Evolutionary conservation across 768 basidiomycete species (phyloP), one percentile per base, ranked within the genome.

Genomic region (Fistulinella prunicolor): DNA sequence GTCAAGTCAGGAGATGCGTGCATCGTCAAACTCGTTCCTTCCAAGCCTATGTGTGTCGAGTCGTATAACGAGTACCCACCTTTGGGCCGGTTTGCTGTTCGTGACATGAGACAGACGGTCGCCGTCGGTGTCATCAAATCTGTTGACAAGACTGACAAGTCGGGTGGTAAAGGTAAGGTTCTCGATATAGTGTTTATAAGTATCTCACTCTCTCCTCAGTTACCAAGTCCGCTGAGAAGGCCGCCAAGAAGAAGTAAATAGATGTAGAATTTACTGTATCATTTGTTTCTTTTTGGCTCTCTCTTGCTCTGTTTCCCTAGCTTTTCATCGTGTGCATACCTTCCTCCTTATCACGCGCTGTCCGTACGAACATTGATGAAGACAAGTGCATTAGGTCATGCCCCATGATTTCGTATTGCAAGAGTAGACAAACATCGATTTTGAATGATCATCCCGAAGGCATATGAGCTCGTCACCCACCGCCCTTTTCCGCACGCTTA

Each of bases 71-170:
- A 94, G 73, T 99, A 97, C 78, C 95, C 96, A 62, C 96, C 96
- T 73, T 87, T 99, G 58, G 95, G 96, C 80, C 94, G 95, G 72
- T 95, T 95, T 77, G 94, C 94, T 65, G 94, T 96, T 72, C 94
- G 94, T 86, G 94, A 96, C 81, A 96, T 97, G 94, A 88, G 94
- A 72, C 94, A 97, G 78, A 96, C 95, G 55, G 95, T 99, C 56
- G 94, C 94, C 58, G 94, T 96, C 64, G 94, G 94, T 74, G 89
- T 97, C 78, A 96, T 98, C 83, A 97, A 97, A 80, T 82, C 84
- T 53, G 94, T 96, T 56, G 94, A 96, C 46, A 95, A 94, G 85
- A 81, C 91, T 58, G 93, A 94, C 50, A 94, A 91, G 73, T 61
- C 76, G 65, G 77, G 81, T 63, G 93, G 94, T 62, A 95, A 95